Conservation (phyloP, 2,329 filamentous ascomycete species). For the Geosmithia putterillii region DNA sequence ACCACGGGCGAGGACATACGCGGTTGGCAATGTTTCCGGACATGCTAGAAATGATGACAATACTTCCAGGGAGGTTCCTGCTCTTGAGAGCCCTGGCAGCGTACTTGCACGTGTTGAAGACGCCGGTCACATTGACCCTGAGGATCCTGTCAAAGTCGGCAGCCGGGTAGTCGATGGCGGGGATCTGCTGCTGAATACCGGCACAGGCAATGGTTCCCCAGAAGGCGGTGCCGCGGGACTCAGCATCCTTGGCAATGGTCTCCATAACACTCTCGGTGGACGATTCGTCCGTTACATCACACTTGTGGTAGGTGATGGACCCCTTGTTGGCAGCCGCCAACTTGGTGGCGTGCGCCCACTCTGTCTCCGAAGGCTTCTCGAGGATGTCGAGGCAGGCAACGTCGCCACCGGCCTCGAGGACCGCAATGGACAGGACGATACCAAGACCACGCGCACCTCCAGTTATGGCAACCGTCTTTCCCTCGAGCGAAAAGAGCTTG, state of each 20-base stretch:
- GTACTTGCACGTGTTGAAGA: conserved; percentile 57
- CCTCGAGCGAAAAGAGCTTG: conserved; percentile 29
- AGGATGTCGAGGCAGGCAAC: conserved; percentile 35
- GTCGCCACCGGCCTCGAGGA: conserved; percentile 35
- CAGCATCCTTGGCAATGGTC: conserved; percentile 20
- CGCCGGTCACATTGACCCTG: conserved; percentile 58
- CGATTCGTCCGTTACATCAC: conserved; percentile 33
- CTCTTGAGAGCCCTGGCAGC: conserved; percentile 45
- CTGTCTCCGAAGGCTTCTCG: conserved; percentile 10
- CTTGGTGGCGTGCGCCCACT: conserved; percentile 22
- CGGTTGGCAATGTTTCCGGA: conserved; percentile 35
- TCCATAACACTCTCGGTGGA: conserved; percentile 21
- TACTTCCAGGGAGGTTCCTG: conserved; percentile 27
- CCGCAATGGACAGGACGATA: conserved; percentile 32
- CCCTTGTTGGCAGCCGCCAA: conserved; percentile 20
- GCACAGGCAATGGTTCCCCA: conserved; percentile 30
- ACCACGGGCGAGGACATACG: conserved; percentile 18
- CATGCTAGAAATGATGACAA: conserved; percentile 38
- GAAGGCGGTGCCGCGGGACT: conserved; percentile 17
- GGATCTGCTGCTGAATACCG: conserved; percentile 33
- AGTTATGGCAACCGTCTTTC: conserved; percentile 33
- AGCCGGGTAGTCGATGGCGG: conserved; percentile 31
- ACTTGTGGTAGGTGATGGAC: conserved; percentile 25
- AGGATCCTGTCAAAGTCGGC: conserved; percentile 57
- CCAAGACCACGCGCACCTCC: conserved; percentile 38